Evolutionary conservation across 805 yeast genomes (phyloP).

Genomic region (Saccharomycopsis olivae): DNA sequence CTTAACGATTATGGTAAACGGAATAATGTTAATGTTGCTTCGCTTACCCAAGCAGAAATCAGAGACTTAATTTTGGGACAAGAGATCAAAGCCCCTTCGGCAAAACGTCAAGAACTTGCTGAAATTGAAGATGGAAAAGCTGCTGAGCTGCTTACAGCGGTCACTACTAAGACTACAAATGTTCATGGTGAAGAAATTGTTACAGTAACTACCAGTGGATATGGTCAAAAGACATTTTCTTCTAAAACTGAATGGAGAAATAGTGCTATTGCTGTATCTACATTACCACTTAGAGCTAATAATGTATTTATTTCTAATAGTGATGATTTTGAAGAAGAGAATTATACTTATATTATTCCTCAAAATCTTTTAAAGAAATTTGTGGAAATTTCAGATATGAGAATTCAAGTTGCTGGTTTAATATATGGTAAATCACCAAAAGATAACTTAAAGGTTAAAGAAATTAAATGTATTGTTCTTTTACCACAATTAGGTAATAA

Average conservation of each 20-base stretch:
- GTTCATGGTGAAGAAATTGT: constrained; percentile 95
- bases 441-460: constrained; percentile 66
- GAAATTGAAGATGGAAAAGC: constrained; percentile 42
- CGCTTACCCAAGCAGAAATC: constrained; percentile 87
- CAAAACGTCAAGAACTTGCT: constrained; percentile 64
- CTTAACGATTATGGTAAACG: constrained; percentile 76
- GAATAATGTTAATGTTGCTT: constrained; percentile 74
- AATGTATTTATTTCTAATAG: constrained; percentile 65
- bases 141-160: constrained; percentile 48
- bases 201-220: constrained; percentile 83
- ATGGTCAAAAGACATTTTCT: constrained; percentile 74
- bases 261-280: constrained; percentile 70
- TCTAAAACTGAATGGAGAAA: constrained; percentile 88
- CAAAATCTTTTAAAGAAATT: constrained; percentile 69
- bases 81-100: constrained; percentile 84
- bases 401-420: constrained; percentile 74
- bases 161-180: constrained; percentile 73
- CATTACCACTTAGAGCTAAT: constrained; percentile 63
- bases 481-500: constrained; percentile 83
- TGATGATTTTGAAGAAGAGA: constrained; percentile 44
- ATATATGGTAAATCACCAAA: constrained; percentile 71
- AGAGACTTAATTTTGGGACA: constrained; percentile 92
- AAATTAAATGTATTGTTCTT: constrained; percentile 60
- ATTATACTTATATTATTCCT: constrained; percentile 69
- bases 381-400: constrained; percentile 67